Conservation (phyloP, 768 basidiomycete species). For the Suillus alpinus region DNA sequence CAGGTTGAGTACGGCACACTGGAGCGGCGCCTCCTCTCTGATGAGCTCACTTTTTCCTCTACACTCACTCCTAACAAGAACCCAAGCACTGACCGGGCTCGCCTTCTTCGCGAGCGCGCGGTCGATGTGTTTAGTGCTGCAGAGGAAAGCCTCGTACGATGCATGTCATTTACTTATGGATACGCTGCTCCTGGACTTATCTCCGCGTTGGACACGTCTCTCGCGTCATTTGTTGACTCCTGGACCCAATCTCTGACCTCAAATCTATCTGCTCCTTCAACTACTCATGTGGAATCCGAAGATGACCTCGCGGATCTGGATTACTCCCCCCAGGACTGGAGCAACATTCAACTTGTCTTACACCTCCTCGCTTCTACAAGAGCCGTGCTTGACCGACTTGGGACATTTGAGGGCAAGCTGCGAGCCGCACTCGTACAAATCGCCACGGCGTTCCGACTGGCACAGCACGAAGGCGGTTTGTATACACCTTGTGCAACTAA, state of each 20-base stretch:
- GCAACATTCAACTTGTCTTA: conserved; percentile 75
- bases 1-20: conserved; percentile 81
- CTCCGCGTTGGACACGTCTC: conserved; percentile 66
- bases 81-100: conserved; percentile 41
- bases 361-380: conserved; percentile 83
- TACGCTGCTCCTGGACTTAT: conserved; percentile 78
- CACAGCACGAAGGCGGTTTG: conserved; percentile 49
- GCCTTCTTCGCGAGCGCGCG: conserved; percentile 70
- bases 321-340: conserved; percentile 89
- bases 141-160: conserved; percentile 77
- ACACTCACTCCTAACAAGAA: conserved; percentile 19
- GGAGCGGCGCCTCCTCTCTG: conserved; percentile 69
- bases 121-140: conserved; percentile 73
- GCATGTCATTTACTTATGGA: conserved; percentile 82
- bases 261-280: conserved; percentile 26
- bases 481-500: conserved; percentile 56
- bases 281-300: conserved; percentile 33
- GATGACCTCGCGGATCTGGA: conserved; percentile 78
- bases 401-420: conserved; percentile 68
- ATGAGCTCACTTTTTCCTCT: conserved; percentile 48
- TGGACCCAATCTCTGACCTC: conserved; percentile 53
- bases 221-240: conserved; percentile 66
- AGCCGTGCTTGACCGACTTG: conserved; percentile 65
- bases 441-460: conserved; percentile 55
- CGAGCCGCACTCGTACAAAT: conserved; percentile 56